phyloP scores from a whole-genome alignment of 371 early-diverging fungal species.

The Mortierella sp. region DNA sequence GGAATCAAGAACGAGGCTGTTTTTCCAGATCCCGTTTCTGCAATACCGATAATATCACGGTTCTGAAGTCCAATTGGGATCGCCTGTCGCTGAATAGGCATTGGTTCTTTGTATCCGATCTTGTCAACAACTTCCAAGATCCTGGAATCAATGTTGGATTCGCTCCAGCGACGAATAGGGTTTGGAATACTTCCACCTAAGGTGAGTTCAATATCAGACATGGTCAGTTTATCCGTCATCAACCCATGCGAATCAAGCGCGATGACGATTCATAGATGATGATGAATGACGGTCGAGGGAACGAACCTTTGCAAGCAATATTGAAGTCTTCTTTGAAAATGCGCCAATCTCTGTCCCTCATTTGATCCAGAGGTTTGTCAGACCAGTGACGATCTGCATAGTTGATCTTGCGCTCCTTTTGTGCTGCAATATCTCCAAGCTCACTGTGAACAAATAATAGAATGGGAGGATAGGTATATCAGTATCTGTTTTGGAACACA shows the following conservation, averaged over 20 bases:
- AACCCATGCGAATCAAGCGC: no score
- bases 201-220: not conserved
- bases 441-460: constrained; percentile 56
- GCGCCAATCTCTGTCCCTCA: constrained; percentile 98
- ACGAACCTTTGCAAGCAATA: constrained; percentile 89
- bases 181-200: constrained; percentile 86
- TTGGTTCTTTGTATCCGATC: constrained; percentile 93
- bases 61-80: constrained; percentile 94
- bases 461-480: not conserved
- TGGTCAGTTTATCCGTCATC: not conserved
- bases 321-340: constrained; percentile 98
- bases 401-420: constrained; percentile 74
- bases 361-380: constrained; percentile 90
- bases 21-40: constrained; percentile 99
- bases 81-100: constrained; percentile 98
- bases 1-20: constrained; percentile 98
- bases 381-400: constrained; percentile 96
- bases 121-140: constrained; percentile 78
- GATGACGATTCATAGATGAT: no score
- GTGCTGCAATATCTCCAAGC: constrained; percentile 68
- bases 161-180: constrained; percentile 93
- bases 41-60: constrained; percentile 97
- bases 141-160: constrained; percentile 75
- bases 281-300: not conserved
- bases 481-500: no score